A percentile compares a stretch with the other conserved stretches of the same genome.
Evolutionary conservation across 495 filamentous ascomycete species (phyloP).

Genomic region (Penicillium lagena): DNA sequence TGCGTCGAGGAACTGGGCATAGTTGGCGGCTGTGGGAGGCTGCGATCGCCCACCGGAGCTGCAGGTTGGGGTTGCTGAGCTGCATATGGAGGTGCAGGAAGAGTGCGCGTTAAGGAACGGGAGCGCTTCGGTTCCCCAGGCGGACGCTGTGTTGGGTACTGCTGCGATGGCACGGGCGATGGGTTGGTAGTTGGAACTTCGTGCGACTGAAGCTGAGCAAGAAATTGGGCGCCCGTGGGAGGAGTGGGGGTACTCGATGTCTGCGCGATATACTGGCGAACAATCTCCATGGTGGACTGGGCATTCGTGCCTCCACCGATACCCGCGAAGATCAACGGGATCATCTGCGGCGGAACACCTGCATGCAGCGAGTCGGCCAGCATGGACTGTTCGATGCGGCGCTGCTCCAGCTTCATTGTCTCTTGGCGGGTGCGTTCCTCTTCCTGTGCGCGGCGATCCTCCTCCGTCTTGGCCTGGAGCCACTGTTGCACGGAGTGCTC

Average conservation of each 20-base stretch:
- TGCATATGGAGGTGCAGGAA: too few relatives aligned
- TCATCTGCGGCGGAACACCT: constrained; percentile 77
- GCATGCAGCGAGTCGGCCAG: constrained; percentile 71
- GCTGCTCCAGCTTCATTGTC: constrained; percentile 66
- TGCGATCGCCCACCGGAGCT: too few relatives aligned
- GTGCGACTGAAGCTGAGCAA: too few relatives aligned
- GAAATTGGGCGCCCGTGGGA: neutral
- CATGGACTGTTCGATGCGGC: constrained; percentile 79
- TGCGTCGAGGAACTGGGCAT: too few relatives aligned
- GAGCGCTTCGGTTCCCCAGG: too few relatives aligned
- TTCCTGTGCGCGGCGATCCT: constrained; percentile 77
- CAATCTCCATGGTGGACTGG: constrained; percentile 59
- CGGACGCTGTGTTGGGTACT: too few relatives aligned
- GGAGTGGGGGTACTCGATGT: constrained; percentile 28
- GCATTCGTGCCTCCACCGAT: constrained; percentile 63
- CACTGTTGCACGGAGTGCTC: constrained; percentile 79
- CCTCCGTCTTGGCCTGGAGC: constrained; percentile 77
- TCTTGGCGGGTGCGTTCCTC: constrained; percentile 86
- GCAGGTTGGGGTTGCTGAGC: too few relatives aligned
- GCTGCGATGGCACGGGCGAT: too few relatives aligned
- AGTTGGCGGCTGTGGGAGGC: too few relatives aligned
- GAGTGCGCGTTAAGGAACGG: too few relatives aligned
- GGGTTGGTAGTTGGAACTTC: too few relatives aligned
- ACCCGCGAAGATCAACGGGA: constrained; percentile 85
- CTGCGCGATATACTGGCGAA: constrained; percentile 58